phyloP scores from a whole-genome alignment of 352 stramenopile genomes.

The Pythium brassicae region DNA sequence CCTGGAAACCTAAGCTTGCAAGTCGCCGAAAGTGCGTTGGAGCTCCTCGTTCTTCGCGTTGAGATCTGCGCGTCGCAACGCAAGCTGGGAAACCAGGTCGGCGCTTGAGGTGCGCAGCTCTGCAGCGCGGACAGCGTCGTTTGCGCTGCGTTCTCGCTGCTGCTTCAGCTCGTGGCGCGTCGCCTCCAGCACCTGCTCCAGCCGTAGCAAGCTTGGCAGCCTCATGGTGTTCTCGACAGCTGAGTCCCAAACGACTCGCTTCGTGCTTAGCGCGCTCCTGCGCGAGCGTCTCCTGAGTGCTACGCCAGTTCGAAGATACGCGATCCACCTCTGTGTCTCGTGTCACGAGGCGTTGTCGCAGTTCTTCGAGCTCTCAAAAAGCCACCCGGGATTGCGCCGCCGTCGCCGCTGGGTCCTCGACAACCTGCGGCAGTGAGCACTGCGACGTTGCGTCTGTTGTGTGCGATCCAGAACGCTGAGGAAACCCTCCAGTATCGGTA shows the following conservation, averaged over 20 bases:
- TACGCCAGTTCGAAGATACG: not conserved
- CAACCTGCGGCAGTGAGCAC: not conserved
- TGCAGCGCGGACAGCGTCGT: not conserved
- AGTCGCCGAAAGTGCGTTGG: not conserved
- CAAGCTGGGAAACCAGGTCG: not conserved
- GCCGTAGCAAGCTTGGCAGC: not conserved
- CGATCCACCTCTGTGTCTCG: not conserved
- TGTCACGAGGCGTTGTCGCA: not conserved
- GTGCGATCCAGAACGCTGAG: too few species aligned
- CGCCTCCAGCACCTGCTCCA: not conserved
- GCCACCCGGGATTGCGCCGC: too few species aligned
- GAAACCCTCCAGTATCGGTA: too few species aligned
- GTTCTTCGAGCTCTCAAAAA: too few species aligned
- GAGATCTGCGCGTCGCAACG: not conserved
- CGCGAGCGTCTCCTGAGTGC: not conserved
- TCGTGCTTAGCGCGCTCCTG: not conserved
- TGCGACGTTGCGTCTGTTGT: not conserved
- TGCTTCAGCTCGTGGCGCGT: conserved; percentile 4
- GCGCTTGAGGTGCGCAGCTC: not conserved
- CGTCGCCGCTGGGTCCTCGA: not conserved
- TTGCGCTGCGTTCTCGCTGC: conserved; percentile 7
- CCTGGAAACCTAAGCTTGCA: not conserved
- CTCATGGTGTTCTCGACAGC: not conserved
- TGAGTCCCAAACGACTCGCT: not conserved
- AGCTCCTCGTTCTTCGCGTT: not conserved